Evolutionary conservation across 139 green algal species (phyloP), one percentile per base, ranked within the genome.

Genomic region (Trebouxia sp.): DNA sequence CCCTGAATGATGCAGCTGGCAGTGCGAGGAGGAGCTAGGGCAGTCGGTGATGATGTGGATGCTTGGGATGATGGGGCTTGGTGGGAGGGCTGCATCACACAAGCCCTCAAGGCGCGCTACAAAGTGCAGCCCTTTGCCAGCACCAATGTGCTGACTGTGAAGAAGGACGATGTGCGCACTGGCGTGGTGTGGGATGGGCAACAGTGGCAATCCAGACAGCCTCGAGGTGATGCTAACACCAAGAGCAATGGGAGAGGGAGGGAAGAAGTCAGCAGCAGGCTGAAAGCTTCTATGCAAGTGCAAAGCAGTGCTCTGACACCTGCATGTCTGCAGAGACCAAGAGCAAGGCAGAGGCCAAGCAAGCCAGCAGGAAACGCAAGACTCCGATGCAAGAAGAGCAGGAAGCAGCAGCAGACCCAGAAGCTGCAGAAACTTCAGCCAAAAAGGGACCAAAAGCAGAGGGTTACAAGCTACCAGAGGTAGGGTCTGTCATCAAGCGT

Each of bases 41-140:
- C 12, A 5, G 26, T 70, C n/a, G 81, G 82, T 20, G 87, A 90
- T 26, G 45, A 38, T 26, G 51, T 84, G 15, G 82, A 90, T 45
- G 66, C 77, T 20, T 79, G 80, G 42, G 43, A 80, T 24, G 79
- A 88, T 42, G 82, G 78, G 12, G 84, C 78, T 53, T 88, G 85
- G 85, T 89, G 85, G 87, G 80, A 81, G 76, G 58, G 50, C n/a
- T 35, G 50, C 8, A 38, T 78, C n/a, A 45, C 39, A n/a, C 55
- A 67, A 15, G 30, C 35, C 30, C 7, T 39, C 37, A 51, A 51
- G 26, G 35, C 41, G 69, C 39, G 41, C 69, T 42, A n/a, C 62
- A 72, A 72, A 28, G 69, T 77, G 39, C 41, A 77, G 69, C 69
- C 69, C n/a, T 77, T 51, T 22, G n/a, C 55, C 41, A 53, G 69